Evolutionary conservation across 225 moss, liverwort and hornwort genomes (phyloP).

Genomic region (Ulota crispa): DNA sequence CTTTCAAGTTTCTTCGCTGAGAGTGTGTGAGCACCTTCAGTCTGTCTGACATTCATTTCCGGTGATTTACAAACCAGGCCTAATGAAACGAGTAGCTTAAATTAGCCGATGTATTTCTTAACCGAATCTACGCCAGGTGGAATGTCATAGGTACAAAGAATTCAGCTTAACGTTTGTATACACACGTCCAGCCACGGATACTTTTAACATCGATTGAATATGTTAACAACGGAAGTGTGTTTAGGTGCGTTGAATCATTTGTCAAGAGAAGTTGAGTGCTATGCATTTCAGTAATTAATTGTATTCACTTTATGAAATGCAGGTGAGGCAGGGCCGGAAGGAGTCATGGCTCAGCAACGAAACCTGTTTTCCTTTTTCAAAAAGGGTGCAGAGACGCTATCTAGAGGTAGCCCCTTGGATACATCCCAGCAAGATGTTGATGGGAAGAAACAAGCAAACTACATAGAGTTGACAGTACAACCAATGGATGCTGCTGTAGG

Average conservation of each 20-base stretch:
- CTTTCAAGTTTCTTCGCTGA: background rate
- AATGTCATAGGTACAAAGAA: background rate
- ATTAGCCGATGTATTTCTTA: background rate
- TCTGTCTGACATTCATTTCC: background rate
- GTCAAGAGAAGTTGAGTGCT: background rate
- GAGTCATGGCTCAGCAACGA: conserved; percentile 70
- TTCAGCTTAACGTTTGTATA: background rate
- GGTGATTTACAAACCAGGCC: background rate
- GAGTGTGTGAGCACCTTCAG: background rate
- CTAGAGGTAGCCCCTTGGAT: conserved; percentile 16
- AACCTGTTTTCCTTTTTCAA: conserved; percentile 80
- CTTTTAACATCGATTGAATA: background rate
- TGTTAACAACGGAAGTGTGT: background rate
- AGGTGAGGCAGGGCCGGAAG: conserved; percentile 8
- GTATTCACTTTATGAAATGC: background rate
- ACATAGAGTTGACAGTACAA: background rate
- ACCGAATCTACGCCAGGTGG: background rate
- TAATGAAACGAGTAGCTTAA: background rate
- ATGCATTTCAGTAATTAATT: background rate
- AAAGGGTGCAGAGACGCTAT: conserved; percentile 41
- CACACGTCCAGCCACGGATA: background rate
- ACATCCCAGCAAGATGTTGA: conserved; percentile 21
- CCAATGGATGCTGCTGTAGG: conserved; percentile 13
- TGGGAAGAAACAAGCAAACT: conserved; percentile 20
- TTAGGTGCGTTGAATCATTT: conserved; percentile 11